These are phyloP conservation scores for Vigna radiata DNA, from an alignment of 306 rosid species.

Conservation along the genomic window DNA sequence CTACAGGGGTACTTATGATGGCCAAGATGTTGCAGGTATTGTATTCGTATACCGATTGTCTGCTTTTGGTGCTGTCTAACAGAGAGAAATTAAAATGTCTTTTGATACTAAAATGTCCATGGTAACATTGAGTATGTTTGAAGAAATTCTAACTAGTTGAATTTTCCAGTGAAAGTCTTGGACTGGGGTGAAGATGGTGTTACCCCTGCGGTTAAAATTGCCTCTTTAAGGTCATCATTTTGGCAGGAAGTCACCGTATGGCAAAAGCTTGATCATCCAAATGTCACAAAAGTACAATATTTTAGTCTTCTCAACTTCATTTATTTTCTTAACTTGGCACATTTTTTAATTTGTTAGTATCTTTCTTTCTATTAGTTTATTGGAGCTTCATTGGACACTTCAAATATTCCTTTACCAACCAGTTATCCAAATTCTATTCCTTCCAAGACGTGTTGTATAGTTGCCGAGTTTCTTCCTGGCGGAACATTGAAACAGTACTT, in stretches of 20 bases:
- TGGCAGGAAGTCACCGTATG: constrained; percentile 92
- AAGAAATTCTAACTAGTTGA: constrained; percentile 46
- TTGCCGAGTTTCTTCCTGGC: constrained; percentile 79
- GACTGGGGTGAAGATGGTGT: constrained; percentile 96
- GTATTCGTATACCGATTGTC: background rate
- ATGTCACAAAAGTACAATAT: constrained; percentile 78
- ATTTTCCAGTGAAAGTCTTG: constrained; percentile 80
- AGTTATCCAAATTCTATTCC: constrained; percentile 53
- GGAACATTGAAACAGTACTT: constrained; percentile 78
- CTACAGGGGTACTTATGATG: constrained; percentile 74
- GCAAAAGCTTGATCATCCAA: constrained; percentile 92
- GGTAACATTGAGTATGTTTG: background rate
- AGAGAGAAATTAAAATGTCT: too few species aligned
- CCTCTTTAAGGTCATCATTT: constrained; percentile 76
- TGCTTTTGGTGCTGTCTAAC: background rate
- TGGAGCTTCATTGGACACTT: constrained; percentile 88
- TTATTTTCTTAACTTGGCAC: constrained; percentile 15
- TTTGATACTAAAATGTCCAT: too few species aligned
- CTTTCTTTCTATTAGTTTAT: constrained; percentile 61
- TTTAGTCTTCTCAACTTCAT: constrained; percentile 35
- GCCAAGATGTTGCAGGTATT: constrained; percentile 89
- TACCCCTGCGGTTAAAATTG: constrained; percentile 65
- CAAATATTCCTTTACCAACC: constrained; percentile 58
- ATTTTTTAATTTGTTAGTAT: constrained; percentile 14
- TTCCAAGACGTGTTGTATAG: constrained; percentile 74